Evolutionary conservation across 2,329 filamentous ascomycete species (phyloP), one percentile per base, ranked within the genome.

Genomic region (Hypomyces rosellus): DNA sequence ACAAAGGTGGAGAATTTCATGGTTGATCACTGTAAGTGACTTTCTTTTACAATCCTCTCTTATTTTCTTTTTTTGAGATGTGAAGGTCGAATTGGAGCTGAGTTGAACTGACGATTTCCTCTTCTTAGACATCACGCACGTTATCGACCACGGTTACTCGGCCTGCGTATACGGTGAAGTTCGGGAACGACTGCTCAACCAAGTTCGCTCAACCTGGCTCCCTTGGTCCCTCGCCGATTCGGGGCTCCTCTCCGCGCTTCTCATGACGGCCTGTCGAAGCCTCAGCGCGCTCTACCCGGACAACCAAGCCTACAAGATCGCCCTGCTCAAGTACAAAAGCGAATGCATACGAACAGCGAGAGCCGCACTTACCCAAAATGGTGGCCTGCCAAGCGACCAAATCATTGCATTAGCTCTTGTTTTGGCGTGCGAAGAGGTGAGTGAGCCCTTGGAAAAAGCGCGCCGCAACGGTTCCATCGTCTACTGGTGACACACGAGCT

Each of bases 201-300:
- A 41, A n/a, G 43, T 50, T 16, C 48, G 48, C 9, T 41, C 37
- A 4, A 30, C 37, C 15, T 50, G 45, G 40, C 42, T 50, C 8
- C 48, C 48, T 8, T 50, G 48, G 48, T 50, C 48, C 14, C 48
- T 50, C 15, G 45, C 48, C 9, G 43, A 50, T n/a, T 34, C 42
- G 18, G 48, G 48, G 5, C 37, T 50, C 7, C 42, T 40, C 34
- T 42, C 43, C 11, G 48, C 42, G 2, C 37, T 50, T 1, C 33
- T 50, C 5, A 50, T 50, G 48, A 43, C 48, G 18, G 42, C 48
- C 9, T 45, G 48, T n/a, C 34, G 48, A 30, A 50, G 48, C 14
- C 34, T 50, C 14, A 7, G 46, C 5, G n/a, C 12, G 7, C 22
- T 50, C 12, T 20, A 50, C 25, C 48, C 42, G 4, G 36, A 50